Conservation (phyloP, 2,329 filamentous ascomycete species). For the Chaetomiaceae sp. region DNA sequence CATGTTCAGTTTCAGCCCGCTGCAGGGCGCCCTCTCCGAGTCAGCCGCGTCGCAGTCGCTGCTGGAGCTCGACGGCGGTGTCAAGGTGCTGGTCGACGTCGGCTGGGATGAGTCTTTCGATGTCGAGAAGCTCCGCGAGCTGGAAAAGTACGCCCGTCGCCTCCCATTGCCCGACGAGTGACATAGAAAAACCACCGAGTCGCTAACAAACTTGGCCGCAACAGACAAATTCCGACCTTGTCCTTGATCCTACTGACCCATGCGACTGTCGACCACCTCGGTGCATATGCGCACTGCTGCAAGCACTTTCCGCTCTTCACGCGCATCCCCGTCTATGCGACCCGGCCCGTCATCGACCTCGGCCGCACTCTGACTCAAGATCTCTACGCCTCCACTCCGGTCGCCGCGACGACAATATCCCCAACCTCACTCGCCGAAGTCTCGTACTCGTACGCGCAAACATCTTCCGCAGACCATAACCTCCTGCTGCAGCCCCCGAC, state of each 20-base stretch:
- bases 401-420: slow-evolving; percentile 80
- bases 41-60: slow-evolving; percentile 90
- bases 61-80: slow-evolving; percentile 89
- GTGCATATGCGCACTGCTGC: slow-evolving; percentile 93
- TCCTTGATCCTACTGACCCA: slow-evolving; percentile 94
- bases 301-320: slow-evolving; percentile 90
- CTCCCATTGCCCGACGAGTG: neutral
- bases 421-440: slow-evolving; percentile 63
- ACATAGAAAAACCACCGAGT: neutral
- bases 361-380: slow-evolving; percentile 88
- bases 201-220: neutral
- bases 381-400: slow-evolving; percentile 80
- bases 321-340: slow-evolving; percentile 90
- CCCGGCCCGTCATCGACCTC: slow-evolving; percentile 84
- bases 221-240: slow-evolving; percentile 77
- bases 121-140: slow-evolving; percentile 69
- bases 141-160: slow-evolving; percentile 63
- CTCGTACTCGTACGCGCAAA: slow-evolving; percentile 48
- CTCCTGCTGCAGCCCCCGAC: slow-evolving; percentile 66
- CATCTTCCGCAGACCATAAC: slow-evolving; percentile 43
- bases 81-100: slow-evolving; percentile 90
- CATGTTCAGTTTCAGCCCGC: slow-evolving; percentile 95
- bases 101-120: slow-evolving; percentile 96
- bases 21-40: slow-evolving; percentile 84
- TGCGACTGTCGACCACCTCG: slow-evolving; percentile 83